phyloP scores from a whole-genome alignment of 1,284 basidiomycete genomes.

The Naganishia albida region DNA sequence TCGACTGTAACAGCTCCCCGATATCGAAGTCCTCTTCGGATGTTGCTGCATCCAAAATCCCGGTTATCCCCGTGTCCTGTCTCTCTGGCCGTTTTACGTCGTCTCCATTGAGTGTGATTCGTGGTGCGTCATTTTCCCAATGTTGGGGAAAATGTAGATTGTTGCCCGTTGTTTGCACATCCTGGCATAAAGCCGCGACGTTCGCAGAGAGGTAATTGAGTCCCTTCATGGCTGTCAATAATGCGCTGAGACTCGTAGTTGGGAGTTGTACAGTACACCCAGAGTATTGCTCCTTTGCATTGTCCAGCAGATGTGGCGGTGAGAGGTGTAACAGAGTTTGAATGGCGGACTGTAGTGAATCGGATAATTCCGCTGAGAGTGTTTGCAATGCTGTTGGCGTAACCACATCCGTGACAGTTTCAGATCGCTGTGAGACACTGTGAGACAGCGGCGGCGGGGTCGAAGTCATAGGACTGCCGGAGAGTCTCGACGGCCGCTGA shows the following conservation, averaged over 20 bases:
- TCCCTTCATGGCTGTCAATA: constrained; percentile 84
- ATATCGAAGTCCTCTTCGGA: constrained; percentile 61
- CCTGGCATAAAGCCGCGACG: constrained; percentile 49
- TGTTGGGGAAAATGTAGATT: background rate
- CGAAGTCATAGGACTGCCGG: background rate
- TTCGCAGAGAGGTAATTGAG: constrained; percentile 87
- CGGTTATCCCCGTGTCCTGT: constrained; percentile 19
- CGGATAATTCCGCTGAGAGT: constrained; percentile 70
- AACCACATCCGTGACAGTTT: constrained; percentile 3
- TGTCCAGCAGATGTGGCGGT: constrained; percentile 82
- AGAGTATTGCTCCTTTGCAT: constrained; percentile 86
- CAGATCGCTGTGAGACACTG: constrained; percentile 16
- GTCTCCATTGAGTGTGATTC: background rate
- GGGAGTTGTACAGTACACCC: constrained; percentile 81
- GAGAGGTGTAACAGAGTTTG: constrained; percentile 85
- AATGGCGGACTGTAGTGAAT: constrained; percentile 80
- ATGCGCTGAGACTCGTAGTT: constrained; percentile 78
- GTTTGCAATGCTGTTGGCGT: constrained; percentile 41
- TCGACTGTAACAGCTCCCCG: constrained; percentile 69
- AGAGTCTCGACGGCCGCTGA: constrained; percentile 15
- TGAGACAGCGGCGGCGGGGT: constrained; percentile 21
- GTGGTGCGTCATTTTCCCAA: background rate
- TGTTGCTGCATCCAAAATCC: constrained; percentile 30
- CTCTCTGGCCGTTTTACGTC: background rate
- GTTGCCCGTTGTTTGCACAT: constrained; percentile 21